Base-by-base conservation (phyloP, 306 rosid species). In the Rosa chinensis region DNA sequence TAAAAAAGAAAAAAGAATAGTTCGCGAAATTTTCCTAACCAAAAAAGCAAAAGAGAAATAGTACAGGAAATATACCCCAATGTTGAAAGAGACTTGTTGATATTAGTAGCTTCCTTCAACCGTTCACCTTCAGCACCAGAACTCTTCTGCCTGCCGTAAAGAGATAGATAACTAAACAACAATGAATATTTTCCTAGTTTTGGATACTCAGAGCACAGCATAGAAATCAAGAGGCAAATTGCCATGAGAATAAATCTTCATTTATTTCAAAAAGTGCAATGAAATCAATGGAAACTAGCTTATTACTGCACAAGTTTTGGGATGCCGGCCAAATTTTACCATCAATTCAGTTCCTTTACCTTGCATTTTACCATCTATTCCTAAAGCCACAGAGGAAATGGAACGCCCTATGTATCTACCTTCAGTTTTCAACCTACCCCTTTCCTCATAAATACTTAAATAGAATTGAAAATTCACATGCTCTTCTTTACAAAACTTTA, bases 91-190 rank as follows among this genome's bases (percentile, higher is more conserved):
- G 99, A 95, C 83, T 93, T 95, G 87, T 95, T 95, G 85, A 95
- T 95, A 66, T 91, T 95, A 28, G 99, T 95, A 59, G 99, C 99
- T 91, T 93, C 99, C 91, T 90, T 95, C 42, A 95, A 94, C 76
- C 99, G 98, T 73, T 95, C 98, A 73, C 99, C 99, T 86, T 95
- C 99, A 68, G 99, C 99, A 52, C 99, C 99, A 75, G 99, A 95
- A 80, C 99, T 95, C 92, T 95, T 95, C 77, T 95, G 99, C 87
- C 99, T 93, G 81, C 69, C n/a, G 81, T 83, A 61, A 79, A 70
- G 76, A 86, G 64, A 32, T 66, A 50, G 58, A 37, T 9, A 59
- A 23, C 21, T 53, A 50, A 18, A 3, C 18, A 72, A 58, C 14
- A 18, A 56, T 43, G 61, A 39, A 10, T 1, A 13, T 21, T 44